Base-by-base conservation (phyloP, 352 stramenopile genomes). In the Phytopythium cucurbitacearum region DNA sequence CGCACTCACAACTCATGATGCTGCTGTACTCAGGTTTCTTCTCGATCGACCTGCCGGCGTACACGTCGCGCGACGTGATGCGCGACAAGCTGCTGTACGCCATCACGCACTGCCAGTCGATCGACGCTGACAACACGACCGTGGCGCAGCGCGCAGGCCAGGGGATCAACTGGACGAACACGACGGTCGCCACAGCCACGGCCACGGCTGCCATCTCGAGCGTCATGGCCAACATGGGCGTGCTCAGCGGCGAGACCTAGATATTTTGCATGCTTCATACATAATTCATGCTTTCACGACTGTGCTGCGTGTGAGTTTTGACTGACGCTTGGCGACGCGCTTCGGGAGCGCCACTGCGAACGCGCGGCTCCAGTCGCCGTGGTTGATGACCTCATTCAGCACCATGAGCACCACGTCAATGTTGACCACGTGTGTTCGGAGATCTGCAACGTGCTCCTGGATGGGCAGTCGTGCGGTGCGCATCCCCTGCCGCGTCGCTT, bases 51-150 rank as follows among this genome's bases (percentile, higher is more conserved):
- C 48, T 95, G 32, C 84, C 85, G 4, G 71, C 69, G 32, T 94
- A 95, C 52, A 80, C 84, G 40, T 75, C 64, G 7, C 79, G 66
- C 35, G 72, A 92, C 4, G 80, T 95, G 32, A 92, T 92, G 80
- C 61, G 61, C 11, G 84, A 94, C 48, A 90, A 91, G 53, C 62
- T 95, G 7, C 61, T 95, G 57, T 95, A 95, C 62, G 85, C 85
- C 34, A 95, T 95, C 59, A 93, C 82, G 8, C 77, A 95, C 55
- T 95, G 85, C 58, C 81, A 91, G 51, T 91, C 81, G 3, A 93
- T 94, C 48, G 85, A 94, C 42, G 85, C 85, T 1, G 85, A 95
- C 64, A 94, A 94, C 59, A 95, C 85, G 48, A 93, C 84, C 0
- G 80, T 94, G n/a, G 85, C 84, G 7, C 85, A 95, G 69, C 78